Evolutionary conservation across 2,329 filamentous ascomycete species (phyloP).

Genomic region (Fusarium succisae): DNA sequence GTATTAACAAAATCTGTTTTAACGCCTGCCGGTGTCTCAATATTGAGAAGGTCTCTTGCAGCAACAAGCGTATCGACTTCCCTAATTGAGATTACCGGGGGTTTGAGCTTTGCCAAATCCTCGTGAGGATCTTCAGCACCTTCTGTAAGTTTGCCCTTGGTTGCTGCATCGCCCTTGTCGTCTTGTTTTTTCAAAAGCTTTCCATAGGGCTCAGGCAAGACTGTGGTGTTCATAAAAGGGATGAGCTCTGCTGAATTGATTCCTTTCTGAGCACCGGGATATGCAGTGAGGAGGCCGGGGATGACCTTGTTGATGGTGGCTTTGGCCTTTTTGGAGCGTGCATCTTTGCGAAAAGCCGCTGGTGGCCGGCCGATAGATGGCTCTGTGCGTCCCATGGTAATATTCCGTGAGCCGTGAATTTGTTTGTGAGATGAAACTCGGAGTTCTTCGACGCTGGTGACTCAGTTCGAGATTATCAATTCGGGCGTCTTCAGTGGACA

Average conservation of each 20-base stretch:
- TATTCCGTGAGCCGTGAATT: fast-evolving
- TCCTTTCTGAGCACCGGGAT: slow-evolving; percentile 64
- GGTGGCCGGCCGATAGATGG: slow-evolving; percentile 38
- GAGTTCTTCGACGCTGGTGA: neutral
- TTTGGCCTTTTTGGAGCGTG: slow-evolving; percentile 65
- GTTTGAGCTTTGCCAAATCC: neutral
- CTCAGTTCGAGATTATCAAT: neutral
- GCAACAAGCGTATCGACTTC: slow-evolving; percentile 63
- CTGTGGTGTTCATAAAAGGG: neutral
- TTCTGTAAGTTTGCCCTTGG: slow-evolving; percentile 39
- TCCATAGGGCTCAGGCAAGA: too few species aligned
- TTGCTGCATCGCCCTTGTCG: slow-evolving; percentile 34
- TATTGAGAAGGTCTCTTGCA: slow-evolving; percentile 46
- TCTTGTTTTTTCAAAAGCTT: neutral
- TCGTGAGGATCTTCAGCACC: neutral
- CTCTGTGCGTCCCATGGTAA: slow-evolving; percentile 38
- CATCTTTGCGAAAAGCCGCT: slow-evolving; percentile 42
- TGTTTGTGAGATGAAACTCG: too few species aligned
- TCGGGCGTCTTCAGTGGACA: neutral
- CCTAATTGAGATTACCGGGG: slow-evolving; percentile 55
- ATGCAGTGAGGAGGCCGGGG: slow-evolving; percentile 62
- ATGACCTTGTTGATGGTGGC: slow-evolving; percentile 68
- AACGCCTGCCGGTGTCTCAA: neutral
- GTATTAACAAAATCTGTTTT: slow-evolving; percentile 18
- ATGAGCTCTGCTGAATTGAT: slow-evolving; percentile 60